Conservation (phyloP, 2,329 filamentous ascomycete genomes). For the Verticillium nubilum region DNA sequence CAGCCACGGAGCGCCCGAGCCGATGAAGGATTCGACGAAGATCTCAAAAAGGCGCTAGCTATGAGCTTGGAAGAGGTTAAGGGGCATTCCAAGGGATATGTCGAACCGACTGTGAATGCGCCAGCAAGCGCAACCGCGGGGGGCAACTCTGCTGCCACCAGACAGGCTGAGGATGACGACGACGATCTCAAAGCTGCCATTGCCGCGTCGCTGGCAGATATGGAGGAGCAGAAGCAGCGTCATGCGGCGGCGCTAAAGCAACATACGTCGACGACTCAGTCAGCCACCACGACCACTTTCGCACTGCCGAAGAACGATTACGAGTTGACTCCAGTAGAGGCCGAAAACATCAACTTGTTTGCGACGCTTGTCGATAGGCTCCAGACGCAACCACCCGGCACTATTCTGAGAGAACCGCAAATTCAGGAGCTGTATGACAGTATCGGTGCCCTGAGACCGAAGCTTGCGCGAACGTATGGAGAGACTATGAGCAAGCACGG, state of each 20-base stretch:
- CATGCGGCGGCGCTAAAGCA: slow-evolving; percentile 81
- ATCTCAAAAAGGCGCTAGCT: slow-evolving; percentile 85
- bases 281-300: slow-evolving; percentile 45
- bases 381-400: slow-evolving; percentile 91
- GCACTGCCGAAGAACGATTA: slow-evolving; percentile 81
- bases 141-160: slow-evolving; percentile 26
- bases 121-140: slow-evolving; percentile 24
- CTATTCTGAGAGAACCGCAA: slow-evolving; percentile 92
- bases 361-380: slow-evolving; percentile 88
- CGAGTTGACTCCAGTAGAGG: slow-evolving; percentile 87
- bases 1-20: slow-evolving; percentile 84
- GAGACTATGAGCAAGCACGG: slow-evolving; percentile 99
- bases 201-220: slow-evolving; percentile 87
- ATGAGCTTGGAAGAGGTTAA: slow-evolving; percentile 97
- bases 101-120: slow-evolving; percentile 46
- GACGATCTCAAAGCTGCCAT: slow-evolving; percentile 92
- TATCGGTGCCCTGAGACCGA: slow-evolving; percentile 87
- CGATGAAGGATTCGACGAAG: slow-evolving; percentile 89
- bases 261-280: slow-evolving; percentile 55
- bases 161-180: slow-evolving; percentile 75
- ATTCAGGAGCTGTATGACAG: slow-evolving; percentile 98
- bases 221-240: slow-evolving; percentile 95
- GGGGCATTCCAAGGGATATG: slow-evolving; percentile 67
- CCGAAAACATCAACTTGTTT: slow-evolving; percentile 96
- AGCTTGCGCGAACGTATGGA: slow-evolving; percentile 90